Percentiles rank a stretch among this genome's conserved stretches.
These are phyloP conservation scores for Suillus luteus DNA, from an alignment of 768 basidiomycete species.

Conservation along the genomic window DNA sequence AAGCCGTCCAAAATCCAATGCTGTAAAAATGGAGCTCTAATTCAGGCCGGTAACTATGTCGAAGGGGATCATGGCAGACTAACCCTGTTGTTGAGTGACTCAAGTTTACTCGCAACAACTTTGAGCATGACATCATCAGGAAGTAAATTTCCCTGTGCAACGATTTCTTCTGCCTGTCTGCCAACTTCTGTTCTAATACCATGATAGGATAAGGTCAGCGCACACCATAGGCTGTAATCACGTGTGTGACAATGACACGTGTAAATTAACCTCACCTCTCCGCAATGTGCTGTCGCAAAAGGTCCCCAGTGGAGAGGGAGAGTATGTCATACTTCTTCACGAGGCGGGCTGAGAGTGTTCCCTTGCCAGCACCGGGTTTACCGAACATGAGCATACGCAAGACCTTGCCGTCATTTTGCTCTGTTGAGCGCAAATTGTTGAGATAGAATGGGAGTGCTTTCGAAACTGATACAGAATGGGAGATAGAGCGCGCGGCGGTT, in stretches of 20 bases:
- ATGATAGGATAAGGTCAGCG: neutral
- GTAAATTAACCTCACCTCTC: slow-evolving; percentile 44
- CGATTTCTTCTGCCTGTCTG: slow-evolving; percentile 70
- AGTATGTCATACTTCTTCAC: slow-evolving; percentile 80
- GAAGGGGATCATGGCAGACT: neutral
- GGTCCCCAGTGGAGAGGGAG: slow-evolving; percentile 80
- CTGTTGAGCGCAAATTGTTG: slow-evolving; percentile 37
- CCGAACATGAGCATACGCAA: slow-evolving; percentile 60
- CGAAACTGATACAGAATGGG: slow-evolving; percentile 32
- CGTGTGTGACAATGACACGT: neutral
- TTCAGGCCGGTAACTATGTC: neutral
- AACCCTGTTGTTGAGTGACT: slow-evolving; percentile 67
- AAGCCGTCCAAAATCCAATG: slow-evolving; percentile 95
- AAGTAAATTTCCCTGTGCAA: slow-evolving; percentile 75
- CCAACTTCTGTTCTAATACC: slow-evolving; percentile 65
- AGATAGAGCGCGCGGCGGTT: slow-evolving; percentile 27
- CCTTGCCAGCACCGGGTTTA: slow-evolving; percentile 77
- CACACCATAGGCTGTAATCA: neutral
- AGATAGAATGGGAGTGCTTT: slow-evolving; percentile 57
- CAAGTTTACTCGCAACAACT: slow-evolving; percentile 73
- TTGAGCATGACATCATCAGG: slow-evolving; percentile 81
- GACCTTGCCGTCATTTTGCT: slow-evolving; percentile 25
- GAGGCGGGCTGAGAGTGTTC: slow-evolving; percentile 75
- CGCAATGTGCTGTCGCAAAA: slow-evolving; percentile 81
- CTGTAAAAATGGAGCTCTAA: slow-evolving; percentile 37